Percentiles rank a stretch among this genome's conserved stretches.
phyloP scores from a whole-genome alignment of 129 eudicot species.

The Sambucus nigra region DNA sequence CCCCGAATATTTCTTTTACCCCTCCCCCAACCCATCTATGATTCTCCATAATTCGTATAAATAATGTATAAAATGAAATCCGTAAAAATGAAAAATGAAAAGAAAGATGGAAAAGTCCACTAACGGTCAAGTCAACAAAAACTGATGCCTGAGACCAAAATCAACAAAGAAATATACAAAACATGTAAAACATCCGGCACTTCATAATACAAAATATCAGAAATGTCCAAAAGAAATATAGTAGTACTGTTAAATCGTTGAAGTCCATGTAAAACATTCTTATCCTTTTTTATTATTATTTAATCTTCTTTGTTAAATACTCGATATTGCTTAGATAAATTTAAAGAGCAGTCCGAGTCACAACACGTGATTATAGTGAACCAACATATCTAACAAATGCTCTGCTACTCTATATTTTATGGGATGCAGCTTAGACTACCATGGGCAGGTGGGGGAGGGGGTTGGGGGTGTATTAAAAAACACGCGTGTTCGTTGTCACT shows the following conservation, averaged over 20 bases:
- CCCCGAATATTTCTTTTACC: too few species aligned
- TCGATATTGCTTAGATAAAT: conserved; percentile 4
- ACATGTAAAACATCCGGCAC: conserved; percentile 84
- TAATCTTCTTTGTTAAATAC: not conserved
- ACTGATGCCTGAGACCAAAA: too few species aligned
- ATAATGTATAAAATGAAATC: too few species aligned
- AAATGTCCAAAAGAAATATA: conserved; percentile 21
- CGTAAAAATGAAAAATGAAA: too few species aligned
- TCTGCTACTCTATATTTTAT: conserved; percentile 74
- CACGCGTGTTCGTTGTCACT: too few species aligned
- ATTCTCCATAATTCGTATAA: too few species aligned
- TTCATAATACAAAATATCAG: conserved; percentile 88
- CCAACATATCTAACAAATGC: conserved; percentile 81
- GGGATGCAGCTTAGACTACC: conserved; percentile 83
- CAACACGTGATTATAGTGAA: conserved; percentile 83
- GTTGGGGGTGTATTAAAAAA: too few species aligned
- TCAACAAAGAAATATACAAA: too few species aligned
- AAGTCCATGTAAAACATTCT: not conserved
- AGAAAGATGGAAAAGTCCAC: too few species aligned
- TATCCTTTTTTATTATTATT: not conserved
- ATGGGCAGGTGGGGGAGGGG: too few species aligned
- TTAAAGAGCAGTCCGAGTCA: not conserved
- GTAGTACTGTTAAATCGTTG: conserved; percentile 1
- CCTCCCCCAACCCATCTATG: too few species aligned
- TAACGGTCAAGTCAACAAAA: too few species aligned